Evolutionary conservation across 495 filamentous ascomycete genomes (phyloP), one percentile per base, ranked within the genome.

Genomic region (Trichoderma parareesei): DNA sequence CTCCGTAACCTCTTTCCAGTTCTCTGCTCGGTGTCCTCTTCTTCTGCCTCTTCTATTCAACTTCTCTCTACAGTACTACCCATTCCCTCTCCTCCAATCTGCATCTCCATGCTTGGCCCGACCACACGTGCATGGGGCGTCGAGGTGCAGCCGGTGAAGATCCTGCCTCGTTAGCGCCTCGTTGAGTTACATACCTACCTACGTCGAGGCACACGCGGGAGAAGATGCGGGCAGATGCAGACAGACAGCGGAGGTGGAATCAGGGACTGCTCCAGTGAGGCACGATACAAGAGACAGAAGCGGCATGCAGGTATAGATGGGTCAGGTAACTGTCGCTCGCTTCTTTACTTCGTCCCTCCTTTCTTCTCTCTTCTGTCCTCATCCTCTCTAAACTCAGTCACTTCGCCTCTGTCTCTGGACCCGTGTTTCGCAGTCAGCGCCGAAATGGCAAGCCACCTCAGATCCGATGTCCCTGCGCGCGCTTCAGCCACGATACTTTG

Each of bases 91-190:
- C 11, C 40, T 41, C 40, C 11, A 6, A 41, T 41, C 40, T 41
- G 6, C 5, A 48, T 48, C 44, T 48, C 44, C n/a, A 16, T 14
- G 44, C 44, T 14, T 16, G 44, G 44, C 13, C n/a, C 44, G 11
- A 16, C 44, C 44, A 48, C 49, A 33, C 49, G 49, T 27, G 49
- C 27, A 57, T 57, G 18, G 18, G 7, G 20, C 20, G 49, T 35
- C 49, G 27, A 57, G 18, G 49, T 57, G 49, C 49, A 57, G 49
- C 49, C 49, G 49, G 49, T 57, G 49, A 57, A 57, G 49, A 57
- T 57, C 49, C 49, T 57, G 49, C 27, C 16, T 27, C 49, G 11
- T 16, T 57, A 57, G 49, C 27, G 49, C 18, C 49, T 18, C 27
- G 2, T 27, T 48, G 44, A 6, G 44, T 48, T 5, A 3, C 42